phyloP scores from a whole-genome alignment of 768 basidiomycete species.

The Austroboletus festivus region DNA sequence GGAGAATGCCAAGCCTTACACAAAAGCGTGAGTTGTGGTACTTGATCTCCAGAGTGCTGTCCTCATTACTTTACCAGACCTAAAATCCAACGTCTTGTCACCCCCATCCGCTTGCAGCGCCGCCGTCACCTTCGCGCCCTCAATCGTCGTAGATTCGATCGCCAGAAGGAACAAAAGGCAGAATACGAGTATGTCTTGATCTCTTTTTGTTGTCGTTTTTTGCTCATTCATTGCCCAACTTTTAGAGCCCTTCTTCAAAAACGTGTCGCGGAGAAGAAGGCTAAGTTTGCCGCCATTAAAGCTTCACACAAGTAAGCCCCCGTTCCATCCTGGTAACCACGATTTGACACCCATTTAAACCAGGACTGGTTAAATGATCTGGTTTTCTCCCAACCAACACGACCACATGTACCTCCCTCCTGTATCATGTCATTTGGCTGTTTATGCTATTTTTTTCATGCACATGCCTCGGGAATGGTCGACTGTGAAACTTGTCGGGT shows the following conservation, averaged over 20 bases:
- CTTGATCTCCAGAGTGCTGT: neutral
- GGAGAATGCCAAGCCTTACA: constrained; percentile 86
- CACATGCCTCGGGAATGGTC: constrained; percentile 4
- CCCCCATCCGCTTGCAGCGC: constrained; percentile 92
- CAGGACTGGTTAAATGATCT: constrained; percentile 21
- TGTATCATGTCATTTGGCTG: constrained; percentile 24
- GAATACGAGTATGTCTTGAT: constrained; percentile 92
- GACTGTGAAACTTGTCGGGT: no score
- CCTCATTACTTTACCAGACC: constrained; percentile 49
- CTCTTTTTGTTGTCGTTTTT: no score
- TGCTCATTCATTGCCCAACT: neutral
- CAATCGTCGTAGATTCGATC: constrained; percentile 83
- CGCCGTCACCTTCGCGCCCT: constrained; percentile 88
- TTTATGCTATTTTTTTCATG: constrained; percentile 20
- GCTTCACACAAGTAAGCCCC: constrained; percentile 69
- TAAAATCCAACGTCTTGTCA: constrained; percentile 96
- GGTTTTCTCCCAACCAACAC: constrained; percentile 1
- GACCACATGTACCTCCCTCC: constrained; percentile 14
- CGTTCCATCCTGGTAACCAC: neutral
- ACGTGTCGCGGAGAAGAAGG: constrained; percentile 92
- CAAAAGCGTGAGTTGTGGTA: constrained; percentile 77
- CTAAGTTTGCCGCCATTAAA: constrained; percentile 83
- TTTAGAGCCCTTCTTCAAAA: constrained; percentile 71
- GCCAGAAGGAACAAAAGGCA: constrained; percentile 91
- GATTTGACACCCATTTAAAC: neutral